Conservation (phyloP, 345 rosid species). For the Murraya koenigii region DNA sequence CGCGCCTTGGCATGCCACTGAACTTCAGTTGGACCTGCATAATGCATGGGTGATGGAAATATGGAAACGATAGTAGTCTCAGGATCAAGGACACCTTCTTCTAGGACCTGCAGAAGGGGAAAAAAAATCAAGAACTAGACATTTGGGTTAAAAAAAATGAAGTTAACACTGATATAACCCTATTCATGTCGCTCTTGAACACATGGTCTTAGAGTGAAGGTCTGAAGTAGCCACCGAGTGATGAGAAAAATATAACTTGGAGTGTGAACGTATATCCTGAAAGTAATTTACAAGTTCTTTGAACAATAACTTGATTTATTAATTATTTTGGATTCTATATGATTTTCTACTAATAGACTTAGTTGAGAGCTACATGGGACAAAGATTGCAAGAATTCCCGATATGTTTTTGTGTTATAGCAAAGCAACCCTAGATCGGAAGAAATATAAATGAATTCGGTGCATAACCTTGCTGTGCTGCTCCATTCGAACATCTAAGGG, state of each 20-base stretch:
- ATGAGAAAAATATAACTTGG: background rate
- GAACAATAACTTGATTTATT: background rate
- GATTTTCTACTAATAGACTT: background rate
- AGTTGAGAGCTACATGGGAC: background rate
- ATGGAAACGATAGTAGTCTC: conserved; percentile 88
- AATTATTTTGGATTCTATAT: background rate
- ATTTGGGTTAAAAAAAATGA: background rate
- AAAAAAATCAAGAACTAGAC: background rate
- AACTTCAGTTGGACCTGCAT: conserved; percentile 99
- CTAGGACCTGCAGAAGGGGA: conserved; percentile 54
- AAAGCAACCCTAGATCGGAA: background rate
- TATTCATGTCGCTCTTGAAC: background rate
- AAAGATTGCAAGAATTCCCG: background rate
- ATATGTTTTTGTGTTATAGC: background rate
- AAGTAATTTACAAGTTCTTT: background rate
- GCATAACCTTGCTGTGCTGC: conserved; percentile 80
- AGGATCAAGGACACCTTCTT: conserved; percentile 91
- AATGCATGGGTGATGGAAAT: conserved; percentile 97
- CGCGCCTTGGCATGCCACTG: conserved; percentile 99
- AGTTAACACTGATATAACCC: background rate
- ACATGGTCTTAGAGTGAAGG: background rate
- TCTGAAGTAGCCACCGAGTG: background rate
- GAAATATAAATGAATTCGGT: background rate
- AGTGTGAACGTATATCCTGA: background rate
- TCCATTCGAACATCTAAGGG: conserved; percentile 96